These are phyloP conservation scores for Porcisia hertigi DNA, from an alignment of 208 protist genomes.

Conservation along the genomic window DNA sequence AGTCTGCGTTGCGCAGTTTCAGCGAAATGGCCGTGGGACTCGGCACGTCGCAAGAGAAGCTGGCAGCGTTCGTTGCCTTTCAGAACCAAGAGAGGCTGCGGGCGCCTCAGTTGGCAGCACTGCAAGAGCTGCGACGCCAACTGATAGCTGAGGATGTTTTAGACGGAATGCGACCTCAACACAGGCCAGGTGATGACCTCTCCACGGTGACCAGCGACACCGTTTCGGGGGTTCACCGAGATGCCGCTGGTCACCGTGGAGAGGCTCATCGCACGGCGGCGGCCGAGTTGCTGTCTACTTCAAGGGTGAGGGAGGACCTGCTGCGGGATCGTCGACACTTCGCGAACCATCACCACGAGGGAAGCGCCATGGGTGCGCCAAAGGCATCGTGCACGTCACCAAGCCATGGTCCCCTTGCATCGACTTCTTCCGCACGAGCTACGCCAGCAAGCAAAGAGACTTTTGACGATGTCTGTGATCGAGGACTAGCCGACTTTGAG, in stretches of 20 bases:
- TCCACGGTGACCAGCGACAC: neutral
- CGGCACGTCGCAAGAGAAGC: conserved; percentile 67
- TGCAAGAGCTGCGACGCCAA: conserved; percentile 40
- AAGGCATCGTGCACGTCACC: neutral
- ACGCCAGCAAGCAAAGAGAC: neutral
- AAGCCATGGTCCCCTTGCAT: neutral
- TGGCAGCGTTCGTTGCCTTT: conserved; percentile 49
- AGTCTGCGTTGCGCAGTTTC: conserved; percentile 53
- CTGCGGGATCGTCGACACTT: neutral
- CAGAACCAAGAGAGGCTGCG: conserved; percentile 46
- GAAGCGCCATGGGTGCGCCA: neutral
- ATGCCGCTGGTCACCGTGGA: neutral
- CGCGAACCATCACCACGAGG: neutral
- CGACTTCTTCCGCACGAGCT: neutral
- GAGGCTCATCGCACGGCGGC: no score
- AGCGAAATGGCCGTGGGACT: conserved; percentile 42
- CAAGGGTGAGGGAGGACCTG: neutral
- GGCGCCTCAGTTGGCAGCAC: conserved; percentile 23
- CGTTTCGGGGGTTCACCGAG: neutral
- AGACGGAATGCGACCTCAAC: conserved; percentile 11
- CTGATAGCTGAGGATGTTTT: conserved; percentile 30
- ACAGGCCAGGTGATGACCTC: neutral
- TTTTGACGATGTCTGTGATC: neutral
- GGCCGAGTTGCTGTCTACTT: neutral
- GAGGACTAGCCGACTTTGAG: neutral